A percentile compares a stretch with the other conserved stretches of the same genome.
Conservation (phyloP, 139 green algal genomes). For the Chlorella sp. region DNA sequence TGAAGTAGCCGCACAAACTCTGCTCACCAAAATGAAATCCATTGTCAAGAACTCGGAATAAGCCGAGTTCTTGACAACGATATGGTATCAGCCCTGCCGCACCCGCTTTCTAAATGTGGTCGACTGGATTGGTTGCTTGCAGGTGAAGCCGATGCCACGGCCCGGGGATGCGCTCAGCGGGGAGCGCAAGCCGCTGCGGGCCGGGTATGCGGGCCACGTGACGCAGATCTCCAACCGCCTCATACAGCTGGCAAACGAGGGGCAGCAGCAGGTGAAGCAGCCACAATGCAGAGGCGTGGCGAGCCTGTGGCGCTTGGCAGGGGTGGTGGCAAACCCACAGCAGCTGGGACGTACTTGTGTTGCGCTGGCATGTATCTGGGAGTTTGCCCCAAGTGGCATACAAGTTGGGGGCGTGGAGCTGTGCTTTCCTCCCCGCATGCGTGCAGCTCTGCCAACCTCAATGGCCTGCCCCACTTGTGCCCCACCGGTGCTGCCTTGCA, state of each 20-base stretch:
- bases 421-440: background rate
- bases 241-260: slow-evolving; percentile 21
- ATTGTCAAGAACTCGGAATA: no score
- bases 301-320: no score
- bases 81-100: background rate
- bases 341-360: no score
- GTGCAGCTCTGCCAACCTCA: background rate
- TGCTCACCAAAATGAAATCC: no score
- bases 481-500: background rate
- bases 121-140: background rate
- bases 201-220: slow-evolving; percentile 88
- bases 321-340: no score
- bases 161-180: background rate
- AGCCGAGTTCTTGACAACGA: no score
- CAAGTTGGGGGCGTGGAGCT: background rate
- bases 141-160: slow-evolving; percentile 4
- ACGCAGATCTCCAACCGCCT: slow-evolving; percentile 76
- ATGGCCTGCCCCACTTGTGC: background rate
- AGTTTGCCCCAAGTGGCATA: no score
- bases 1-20: no score
- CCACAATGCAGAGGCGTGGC: no score
- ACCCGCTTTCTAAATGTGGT: background rate
- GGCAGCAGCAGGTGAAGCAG: background rate
- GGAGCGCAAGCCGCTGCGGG: slow-evolving; percentile 59
- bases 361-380: no score